Evolutionary conservation across 495 filamentous ascomycete genomes (phyloP).

Genomic region (Rhizodiscina lignyota): DNA sequence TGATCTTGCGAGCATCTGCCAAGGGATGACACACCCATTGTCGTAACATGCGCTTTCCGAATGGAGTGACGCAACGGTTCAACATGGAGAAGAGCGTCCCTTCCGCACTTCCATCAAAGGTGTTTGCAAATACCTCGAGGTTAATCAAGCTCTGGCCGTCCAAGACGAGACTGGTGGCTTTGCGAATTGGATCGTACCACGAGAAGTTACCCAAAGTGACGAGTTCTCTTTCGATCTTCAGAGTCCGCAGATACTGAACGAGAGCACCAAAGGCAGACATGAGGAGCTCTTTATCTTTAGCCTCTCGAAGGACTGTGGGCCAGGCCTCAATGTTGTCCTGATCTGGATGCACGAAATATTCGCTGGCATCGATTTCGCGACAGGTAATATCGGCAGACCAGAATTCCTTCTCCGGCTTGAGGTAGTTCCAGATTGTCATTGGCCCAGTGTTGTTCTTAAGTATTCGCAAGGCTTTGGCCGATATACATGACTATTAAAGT

Average conservation of each 20-base stretch:
- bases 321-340: constrained; percentile 51
- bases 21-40: constrained; percentile 98
- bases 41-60: constrained; percentile 89
- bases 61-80: constrained; percentile 90
- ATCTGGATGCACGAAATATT: constrained; percentile 57
- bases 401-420: constrained; percentile 82
- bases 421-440: constrained; percentile 87
- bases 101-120: constrained; percentile 64
- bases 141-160: constrained; percentile 97
- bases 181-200: constrained; percentile 87
- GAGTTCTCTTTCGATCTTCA: constrained; percentile 80
- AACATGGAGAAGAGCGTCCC: constrained; percentile 83
- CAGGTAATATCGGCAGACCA: constrained; percentile 71
- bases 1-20: constrained; percentile 70
- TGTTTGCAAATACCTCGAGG: constrained; percentile 92
- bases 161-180: constrained; percentile 79
- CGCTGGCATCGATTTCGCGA: constrained; percentile 64
- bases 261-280: constrained; percentile 92
- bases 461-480: constrained; percentile 75
- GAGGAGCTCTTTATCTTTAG: constrained; percentile 60
- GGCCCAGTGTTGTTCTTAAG: constrained; percentile 89
- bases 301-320: constrained; percentile 59
- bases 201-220: constrained; percentile 82
- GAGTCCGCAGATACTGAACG: constrained; percentile 60
- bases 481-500: constrained; percentile 41